phyloP scores from a whole-genome alignment of 768 basidiomycete species.

The Candolleomyces efflorescens region DNA sequence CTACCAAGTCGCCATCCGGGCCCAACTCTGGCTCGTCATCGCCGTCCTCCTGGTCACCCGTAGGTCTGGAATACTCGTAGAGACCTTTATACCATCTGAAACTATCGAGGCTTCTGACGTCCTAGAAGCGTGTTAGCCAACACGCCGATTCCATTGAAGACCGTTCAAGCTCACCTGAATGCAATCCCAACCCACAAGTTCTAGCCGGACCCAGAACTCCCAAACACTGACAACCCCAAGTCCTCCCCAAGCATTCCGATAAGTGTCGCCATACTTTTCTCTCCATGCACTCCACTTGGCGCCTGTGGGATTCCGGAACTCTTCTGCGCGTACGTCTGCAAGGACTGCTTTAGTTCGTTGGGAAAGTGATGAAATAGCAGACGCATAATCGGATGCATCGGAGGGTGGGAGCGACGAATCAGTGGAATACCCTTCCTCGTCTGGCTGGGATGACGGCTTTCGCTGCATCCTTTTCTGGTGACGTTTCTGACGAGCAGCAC shows the following conservation, averaged over 20 bases:
- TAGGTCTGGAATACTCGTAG: constrained; percentile 70
- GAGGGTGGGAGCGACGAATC: constrained; percentile 67
- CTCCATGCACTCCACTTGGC: constrained; percentile 73
- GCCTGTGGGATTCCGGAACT: constrained; percentile 75
- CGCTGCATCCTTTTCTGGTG: constrained; percentile 39
- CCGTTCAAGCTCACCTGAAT: constrained; percentile 52
- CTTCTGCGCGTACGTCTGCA: constrained; percentile 77
- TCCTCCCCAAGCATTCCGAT: constrained; percentile 88
- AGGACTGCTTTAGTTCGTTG: constrained; percentile 55
- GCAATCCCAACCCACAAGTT: constrained; percentile 86
- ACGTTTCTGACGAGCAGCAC: constrained; percentile 54
- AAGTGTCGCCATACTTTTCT: constrained; percentile 71
- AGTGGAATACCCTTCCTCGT: constrained; percentile 85
- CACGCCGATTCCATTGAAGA: not conserved
- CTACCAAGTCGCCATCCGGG: constrained; percentile 82
- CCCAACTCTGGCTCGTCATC: constrained; percentile 57
- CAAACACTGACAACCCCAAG: constrained; percentile 83
- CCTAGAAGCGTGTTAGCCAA: constrained; percentile 27
- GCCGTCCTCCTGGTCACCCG: constrained; percentile 28
- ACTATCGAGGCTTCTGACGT: constrained; percentile 57
- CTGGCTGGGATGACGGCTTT: constrained; percentile 15
- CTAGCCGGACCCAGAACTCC: constrained; percentile 93
- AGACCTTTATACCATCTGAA: constrained; percentile 83
- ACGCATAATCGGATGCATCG: constrained; percentile 66
- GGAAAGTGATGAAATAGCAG: constrained; percentile 53